Evolutionary conservation across 768 basidiomycete species (phyloP), one percentile per base, ranked within the genome.

Genomic region (Kwoniella pini): DNA sequence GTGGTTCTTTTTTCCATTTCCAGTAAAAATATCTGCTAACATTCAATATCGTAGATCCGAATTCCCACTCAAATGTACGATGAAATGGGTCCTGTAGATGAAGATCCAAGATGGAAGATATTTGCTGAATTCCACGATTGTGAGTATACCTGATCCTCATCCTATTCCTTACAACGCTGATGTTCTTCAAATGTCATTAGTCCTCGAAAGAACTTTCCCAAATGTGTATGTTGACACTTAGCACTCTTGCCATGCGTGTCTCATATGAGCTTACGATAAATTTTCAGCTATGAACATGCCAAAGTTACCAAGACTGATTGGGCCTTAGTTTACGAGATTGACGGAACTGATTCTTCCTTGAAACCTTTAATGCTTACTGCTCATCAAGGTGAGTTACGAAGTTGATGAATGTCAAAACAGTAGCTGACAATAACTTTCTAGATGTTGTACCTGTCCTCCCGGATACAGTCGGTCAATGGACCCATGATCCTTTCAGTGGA

Each of bases 251-350:
- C n/a, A n/a, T n/a, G n/a, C n/a, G n/a, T n/a, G n/a, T n/a, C n/a
- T n/a, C n/a, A n/a, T n/a, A n/a, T n/a, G n/a, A n/a, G n/a, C n/a
- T n/a, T n/a, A n/a, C n/a, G n/a, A n/a, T n/a, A n/a, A n/a, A n/a
- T n/a, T n/a, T n/a, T n/a, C n/a, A 72, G 71, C 10, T 80, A 88
- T 62, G 85, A 84, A 6, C 86, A 85, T 68, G 84, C 91, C 68
- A 88, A 90, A 73, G 87, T 85, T 0, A 87, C 87, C 64, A 88
- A 84, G 0, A 80, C 90, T 22, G 87, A 85, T 0, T 88, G 87
- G 67, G 89, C 84, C 0, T 80, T 91, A 19, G 77, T 90, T 12
- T 89, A 85, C 74, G 83, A 85, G 44, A 91, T 89, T 88, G 78
- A 81, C 50, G 90, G 89, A 1, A 81, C 83, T 1, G 81, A 88